A percentile compares a stretch with the other conserved stretches of the same genome.
Evolutionary conservation across 2,329 filamentous ascomycete genomes (phyloP).

Genomic region (Berkeleyomyces rouxiae): DNA sequence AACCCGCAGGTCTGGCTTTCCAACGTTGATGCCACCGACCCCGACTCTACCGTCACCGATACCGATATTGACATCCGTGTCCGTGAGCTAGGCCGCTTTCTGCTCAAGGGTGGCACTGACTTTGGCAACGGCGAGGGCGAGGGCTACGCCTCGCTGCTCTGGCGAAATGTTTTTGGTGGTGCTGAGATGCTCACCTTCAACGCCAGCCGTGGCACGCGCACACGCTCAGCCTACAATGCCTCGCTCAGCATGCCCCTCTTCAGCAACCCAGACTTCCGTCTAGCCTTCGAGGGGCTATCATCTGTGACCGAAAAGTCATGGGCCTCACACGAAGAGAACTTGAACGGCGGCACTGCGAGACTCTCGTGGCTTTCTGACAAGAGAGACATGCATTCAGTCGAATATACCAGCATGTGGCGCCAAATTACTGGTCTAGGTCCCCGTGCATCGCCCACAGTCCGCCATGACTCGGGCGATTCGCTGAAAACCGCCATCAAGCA

Average conservation of each 20-base stretch:
- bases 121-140: constrained; percentile 87
- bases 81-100: constrained; percentile 65
- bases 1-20: constrained; percentile 72
- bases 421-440: constrained; percentile 67
- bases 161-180: constrained; percentile 87
- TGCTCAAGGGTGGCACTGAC: constrained; percentile 88
- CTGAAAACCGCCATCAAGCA: constrained; percentile 80
- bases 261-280: constrained; percentile 65
- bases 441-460: constrained; percentile 64
- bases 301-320: constrained; percentile 79
- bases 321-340: constrained; percentile 83
- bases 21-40: constrained; percentile 46
- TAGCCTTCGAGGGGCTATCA: constrained; percentile 64
- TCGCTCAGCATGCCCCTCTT: constrained; percentile 68
- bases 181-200: constrained; percentile 80
- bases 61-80: constrained; percentile 71
- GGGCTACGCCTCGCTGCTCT: constrained; percentile 71
- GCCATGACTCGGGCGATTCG: constrained; percentile 73
- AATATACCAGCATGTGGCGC: constrained; percentile 71
- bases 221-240: constrained; percentile 78
- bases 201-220: constrained; percentile 76
- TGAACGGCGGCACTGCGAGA: constrained; percentile 62
- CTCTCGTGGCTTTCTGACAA: constrained; percentile 53
- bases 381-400: constrained; percentile 58
- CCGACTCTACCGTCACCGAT: constrained; percentile 56